Evolutionary conservation across 2,329 filamentous ascomycete species (phyloP).

Genomic region (Trichophyton schoenleinii): DNA sequence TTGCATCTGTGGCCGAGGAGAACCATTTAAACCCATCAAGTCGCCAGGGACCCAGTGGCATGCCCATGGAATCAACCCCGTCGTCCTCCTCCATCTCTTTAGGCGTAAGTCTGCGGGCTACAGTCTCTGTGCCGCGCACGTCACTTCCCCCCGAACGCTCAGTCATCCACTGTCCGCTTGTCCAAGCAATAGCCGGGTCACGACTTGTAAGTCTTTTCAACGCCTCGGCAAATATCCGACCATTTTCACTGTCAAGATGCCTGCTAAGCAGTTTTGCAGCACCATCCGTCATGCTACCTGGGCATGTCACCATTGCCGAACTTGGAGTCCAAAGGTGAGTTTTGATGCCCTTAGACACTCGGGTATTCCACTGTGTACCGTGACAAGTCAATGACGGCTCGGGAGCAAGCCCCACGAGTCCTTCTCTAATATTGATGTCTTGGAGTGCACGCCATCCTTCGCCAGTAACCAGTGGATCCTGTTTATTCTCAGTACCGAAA

Average conservation of each 20-base stretch:
- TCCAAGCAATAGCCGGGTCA: slow-evolving; percentile 43
- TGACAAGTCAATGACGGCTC: slow-evolving; percentile 4
- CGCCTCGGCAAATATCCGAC: slow-evolving; percentile 14
- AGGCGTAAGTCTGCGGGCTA: slow-evolving; percentile 32
- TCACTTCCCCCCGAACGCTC: slow-evolving; percentile 58
- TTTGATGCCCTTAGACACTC: slow-evolving; percentile 17
- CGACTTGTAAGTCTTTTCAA: slow-evolving; percentile 37
- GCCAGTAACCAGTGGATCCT: slow-evolving; percentile 17
- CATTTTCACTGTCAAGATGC: slow-evolving; percentile 15
- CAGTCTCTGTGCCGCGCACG: slow-evolving; percentile 54
- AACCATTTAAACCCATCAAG: slow-evolving; percentile 60
- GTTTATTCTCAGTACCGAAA: slow-evolving; percentile 18
- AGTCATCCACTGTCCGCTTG: slow-evolving; percentile 68
- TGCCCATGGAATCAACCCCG: slow-evolving; percentile 19
- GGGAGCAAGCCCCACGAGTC: slow-evolving; percentile 17
- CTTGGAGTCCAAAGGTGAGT: slow-evolving; percentile 17
- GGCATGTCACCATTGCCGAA: slow-evolving; percentile 19
- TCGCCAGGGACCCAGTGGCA: slow-evolving; percentile 44
- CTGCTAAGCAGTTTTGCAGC: slow-evolving; percentile 17
- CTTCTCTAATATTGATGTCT: slow-evolving; percentile 17
- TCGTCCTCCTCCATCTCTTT: slow-evolving; percentile 18
- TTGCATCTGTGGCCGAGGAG: slow-evolving; percentile 50
- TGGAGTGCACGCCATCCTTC: slow-evolving; percentile 19
- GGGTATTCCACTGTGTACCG: slow-evolving; percentile 13
- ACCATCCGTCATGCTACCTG: slow-evolving; percentile 20